Base-by-base conservation (phyloP, 495 filamentous ascomycete genomes). In the Glarea lozoyensis region DNA sequence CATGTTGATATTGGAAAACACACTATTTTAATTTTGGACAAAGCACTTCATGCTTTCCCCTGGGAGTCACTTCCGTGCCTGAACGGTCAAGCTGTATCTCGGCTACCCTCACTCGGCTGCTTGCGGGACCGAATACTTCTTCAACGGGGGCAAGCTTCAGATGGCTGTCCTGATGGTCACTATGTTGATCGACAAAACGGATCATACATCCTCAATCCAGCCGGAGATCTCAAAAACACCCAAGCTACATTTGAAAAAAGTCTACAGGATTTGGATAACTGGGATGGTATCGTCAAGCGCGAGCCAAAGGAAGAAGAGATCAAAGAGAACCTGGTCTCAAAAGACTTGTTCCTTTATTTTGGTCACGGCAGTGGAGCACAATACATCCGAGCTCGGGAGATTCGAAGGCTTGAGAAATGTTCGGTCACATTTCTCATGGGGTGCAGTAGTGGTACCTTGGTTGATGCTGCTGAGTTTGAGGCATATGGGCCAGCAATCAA, bases 51-150 rank as follows among this genome's bases (percentile, higher is more conserved):
- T 45, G 62, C 78, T 13, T 92, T 98, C 57, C 90, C 92, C 0
- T 98, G 93, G 90, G 92, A 98, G 55, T 94, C 88, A 1, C 63
- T 98, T 13, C 87, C 90, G 0, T 95, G 86, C 52, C 69, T 98
- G 41, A 73, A 83, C 36, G 73, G 74, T n/a, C 72, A 80, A 16
- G 79, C 88, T 0, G 79, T 96, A 18, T 89, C 84, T 3, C 76
- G 92, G 13, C 75, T 98, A 27, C 86, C 88, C 2, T 92, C 84
- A 3, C 65, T 98, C 18, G 80, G 76, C 37, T 85, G 83, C 48
- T 73, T 98, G 13, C 78, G 87, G 3, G 72, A 83, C 11, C 68
- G 80, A 11, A 70, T 90, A 20, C 45, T 84, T 9, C 61, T 59
- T 32, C 76, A 72, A 55, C 43, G 56, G 20, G 65, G 66, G 44